Base-by-base conservation (phyloP, 306 rosid genomes). In the Cucurbita pepo region DNA sequence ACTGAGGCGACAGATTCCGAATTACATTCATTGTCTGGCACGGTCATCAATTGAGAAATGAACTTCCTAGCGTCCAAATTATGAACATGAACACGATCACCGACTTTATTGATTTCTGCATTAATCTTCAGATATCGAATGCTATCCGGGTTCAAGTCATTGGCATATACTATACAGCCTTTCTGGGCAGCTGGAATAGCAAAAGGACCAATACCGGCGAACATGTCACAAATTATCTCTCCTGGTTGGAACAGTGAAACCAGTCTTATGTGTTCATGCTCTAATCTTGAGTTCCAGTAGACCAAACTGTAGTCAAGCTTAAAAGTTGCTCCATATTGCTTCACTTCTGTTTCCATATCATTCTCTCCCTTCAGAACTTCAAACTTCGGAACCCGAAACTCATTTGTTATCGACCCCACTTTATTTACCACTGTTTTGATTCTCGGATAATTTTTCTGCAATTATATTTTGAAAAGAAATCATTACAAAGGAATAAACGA, bases 221-320 rank as follows among this genome's bases (percentile, higher is more conserved):
- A 94, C 97, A 94, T 94, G 83, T 94, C 97, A 77, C 97, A 89
- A 62, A 90, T 81, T 63, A 73, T 73, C 75, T 94, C 96, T 79
- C 95, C 98, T 50, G 86, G 85, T 80, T 48, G 79, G 79, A 94
- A 94, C 82, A 82, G 78, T 53, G 98, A 94, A 85, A 87, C 95
- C 77, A 94, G 75, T 79, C 97, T 83, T 75, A 56, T 83, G 83
- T 94, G 98, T 80, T 94, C 98, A 79, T 90, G 96, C 81, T 94
- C 98, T 83, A 94, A 84, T 80, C 98, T 90, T 51, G 98, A 90
- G 85, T 90, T 94, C 98, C 98, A 94, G 76, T 90, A 94, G 73
- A 94, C 98, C 84, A 87, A 83, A 63, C 98, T 75, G 77, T 89
- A 94, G 80, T 94, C 98, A 73, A 94, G 95, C 95, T 80, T 87